Evolutionary conservation across 768 basidiomycete species (phyloP).

Genomic region (Auricularia cornea): DNA sequence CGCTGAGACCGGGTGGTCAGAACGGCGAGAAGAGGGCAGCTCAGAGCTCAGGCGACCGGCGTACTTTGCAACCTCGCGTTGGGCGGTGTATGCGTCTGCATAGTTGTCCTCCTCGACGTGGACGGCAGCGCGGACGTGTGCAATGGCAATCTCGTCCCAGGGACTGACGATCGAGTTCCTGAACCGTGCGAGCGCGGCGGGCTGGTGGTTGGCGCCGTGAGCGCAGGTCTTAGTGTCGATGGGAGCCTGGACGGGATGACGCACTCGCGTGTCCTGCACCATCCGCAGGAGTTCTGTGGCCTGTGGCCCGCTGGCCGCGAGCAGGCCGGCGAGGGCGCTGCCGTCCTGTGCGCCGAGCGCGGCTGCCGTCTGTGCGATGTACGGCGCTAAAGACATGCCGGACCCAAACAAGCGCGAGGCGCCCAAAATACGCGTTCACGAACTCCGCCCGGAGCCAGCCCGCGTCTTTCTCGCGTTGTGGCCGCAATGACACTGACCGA

Average conservation of each 20-base stretch:
- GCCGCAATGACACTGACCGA: neutral
- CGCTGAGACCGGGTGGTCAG: slow-evolving; percentile 26
- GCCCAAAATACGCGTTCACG: neutral
- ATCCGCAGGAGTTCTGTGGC: neutral
- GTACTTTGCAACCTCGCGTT: slow-evolving; percentile 61
- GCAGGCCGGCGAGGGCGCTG: neutral
- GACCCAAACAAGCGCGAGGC: slow-evolving; percentile 8
- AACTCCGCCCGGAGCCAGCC: neutral
- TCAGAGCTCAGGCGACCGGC: neutral
- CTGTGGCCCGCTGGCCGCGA: neutral
- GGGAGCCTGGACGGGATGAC: neutral
- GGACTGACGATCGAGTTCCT: slow-evolving; percentile 60
- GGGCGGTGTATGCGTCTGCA: slow-evolving; percentile 73
- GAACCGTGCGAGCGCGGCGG: slow-evolving; percentile 30
- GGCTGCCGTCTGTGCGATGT: neutral
- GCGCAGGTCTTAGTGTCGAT: neutral
- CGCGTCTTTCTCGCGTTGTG: neutral
- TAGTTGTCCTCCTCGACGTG: slow-evolving; percentile 60
- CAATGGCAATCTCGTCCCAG: slow-evolving; percentile 82
- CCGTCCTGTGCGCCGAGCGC: neutral
- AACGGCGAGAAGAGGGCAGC: neutral
- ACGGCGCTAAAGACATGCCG: slow-evolving; percentile 1
- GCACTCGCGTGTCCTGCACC: neutral
- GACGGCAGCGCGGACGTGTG: slow-evolving; percentile 69
- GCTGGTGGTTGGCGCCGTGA: neutral